These are phyloP conservation scores for Venturia effusa DNA, from an alignment of 2,329 filamentous ascomycete genomes.

Conservation along the genomic window DNA sequence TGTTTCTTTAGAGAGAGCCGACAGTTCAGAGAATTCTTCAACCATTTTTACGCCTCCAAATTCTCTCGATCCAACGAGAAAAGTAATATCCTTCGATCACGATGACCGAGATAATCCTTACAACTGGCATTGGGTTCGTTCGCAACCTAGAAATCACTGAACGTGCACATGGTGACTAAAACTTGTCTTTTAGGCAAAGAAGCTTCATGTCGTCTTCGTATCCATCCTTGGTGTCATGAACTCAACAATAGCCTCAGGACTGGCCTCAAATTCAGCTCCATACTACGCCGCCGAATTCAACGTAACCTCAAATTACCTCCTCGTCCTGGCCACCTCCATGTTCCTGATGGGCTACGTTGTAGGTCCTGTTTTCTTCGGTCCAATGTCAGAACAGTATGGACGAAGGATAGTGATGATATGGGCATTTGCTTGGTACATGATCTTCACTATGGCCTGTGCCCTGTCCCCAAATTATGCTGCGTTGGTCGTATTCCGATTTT, in stretches of 20 bases:
- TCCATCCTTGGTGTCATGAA: slow-evolving; percentile 54
- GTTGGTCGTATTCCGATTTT: slow-evolving; percentile 32
- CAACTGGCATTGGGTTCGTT: slow-evolving; percentile 24
- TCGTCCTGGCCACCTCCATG: slow-evolving; percentile 39
- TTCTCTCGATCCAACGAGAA: slow-evolving; percentile 9
- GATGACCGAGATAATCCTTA: slow-evolving; percentile 32
- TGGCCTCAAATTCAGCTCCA: slow-evolving; percentile 53
- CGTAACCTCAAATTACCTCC: slow-evolving; percentile 33
- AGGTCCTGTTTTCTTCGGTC: slow-evolving; percentile 34
- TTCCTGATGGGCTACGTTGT: slow-evolving; percentile 38
- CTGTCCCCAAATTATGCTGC: slow-evolving; percentile 33
- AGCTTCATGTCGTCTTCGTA: slow-evolving; percentile 42
- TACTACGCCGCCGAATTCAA: slow-evolving; percentile 48
- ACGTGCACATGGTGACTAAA: neutral
- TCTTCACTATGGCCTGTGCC: slow-evolving; percentile 35
- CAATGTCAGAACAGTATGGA: slow-evolving; percentile 34
- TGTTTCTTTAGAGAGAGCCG: slow-evolving; percentile 15
- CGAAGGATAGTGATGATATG: slow-evolving; percentile 37
- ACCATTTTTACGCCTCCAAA: slow-evolving; percentile 11
- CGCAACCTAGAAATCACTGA: too few species aligned
- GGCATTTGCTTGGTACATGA: slow-evolving; percentile 37
- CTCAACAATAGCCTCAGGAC: slow-evolving; percentile 53
- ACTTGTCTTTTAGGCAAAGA: slow-evolving; percentile 35
- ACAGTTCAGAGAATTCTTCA: slow-evolving; percentile 9
- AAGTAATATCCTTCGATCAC: slow-evolving; percentile 27